These are phyloP conservation scores for Amaranthus hypochondriacus DNA, from an alignment of 148 eudicot genomes.

Conservation along the genomic window DNA sequence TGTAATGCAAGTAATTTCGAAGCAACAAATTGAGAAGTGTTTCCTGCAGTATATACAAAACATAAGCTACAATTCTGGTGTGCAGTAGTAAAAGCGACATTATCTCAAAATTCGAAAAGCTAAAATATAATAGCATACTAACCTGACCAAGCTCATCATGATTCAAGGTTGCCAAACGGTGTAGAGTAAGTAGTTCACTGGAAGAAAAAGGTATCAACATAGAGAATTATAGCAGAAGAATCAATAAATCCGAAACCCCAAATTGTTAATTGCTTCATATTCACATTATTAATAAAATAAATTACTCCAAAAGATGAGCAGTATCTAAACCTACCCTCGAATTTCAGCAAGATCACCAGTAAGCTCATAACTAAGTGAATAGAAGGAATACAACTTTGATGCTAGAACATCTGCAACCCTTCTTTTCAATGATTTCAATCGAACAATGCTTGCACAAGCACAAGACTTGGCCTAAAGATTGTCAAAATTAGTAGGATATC, in stretches of 20 bases:
- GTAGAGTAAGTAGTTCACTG: slow-evolving; percentile 89
- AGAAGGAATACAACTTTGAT: slow-evolving; percentile 75
- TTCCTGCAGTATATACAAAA: slow-evolving; percentile 51
- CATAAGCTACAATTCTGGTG: background rate
- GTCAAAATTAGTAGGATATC: background rate
- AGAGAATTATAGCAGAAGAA: slow-evolving; percentile 5
- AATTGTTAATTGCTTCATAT: too few species aligned
- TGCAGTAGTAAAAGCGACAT: background rate
- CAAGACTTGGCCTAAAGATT: slow-evolving; percentile 74
- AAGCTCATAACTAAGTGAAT: slow-evolving; percentile 79
- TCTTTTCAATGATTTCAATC: slow-evolving; percentile 73
- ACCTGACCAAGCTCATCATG: slow-evolving; percentile 99
- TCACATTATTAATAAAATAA: too few species aligned
- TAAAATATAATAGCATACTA: slow-evolving; percentile 18
- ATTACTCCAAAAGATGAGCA: background rate
- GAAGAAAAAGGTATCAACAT: slow-evolving; percentile 10
- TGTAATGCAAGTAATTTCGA: slow-evolving; percentile 91
- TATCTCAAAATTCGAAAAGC: background rate
- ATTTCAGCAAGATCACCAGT: slow-evolving; percentile 83
- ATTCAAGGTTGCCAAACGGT: slow-evolving; percentile 82
- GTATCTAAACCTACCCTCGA: slow-evolving; percentile 55
- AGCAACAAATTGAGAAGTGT: slow-evolving; percentile 88
- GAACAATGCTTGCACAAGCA: slow-evolving; percentile 78
- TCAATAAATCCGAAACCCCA: background rate
- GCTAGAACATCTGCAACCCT: slow-evolving; percentile 88